Evolutionary conservation across 169 alveolate species (phyloP).

Genomic region (Plasmodium adleri): DNA sequence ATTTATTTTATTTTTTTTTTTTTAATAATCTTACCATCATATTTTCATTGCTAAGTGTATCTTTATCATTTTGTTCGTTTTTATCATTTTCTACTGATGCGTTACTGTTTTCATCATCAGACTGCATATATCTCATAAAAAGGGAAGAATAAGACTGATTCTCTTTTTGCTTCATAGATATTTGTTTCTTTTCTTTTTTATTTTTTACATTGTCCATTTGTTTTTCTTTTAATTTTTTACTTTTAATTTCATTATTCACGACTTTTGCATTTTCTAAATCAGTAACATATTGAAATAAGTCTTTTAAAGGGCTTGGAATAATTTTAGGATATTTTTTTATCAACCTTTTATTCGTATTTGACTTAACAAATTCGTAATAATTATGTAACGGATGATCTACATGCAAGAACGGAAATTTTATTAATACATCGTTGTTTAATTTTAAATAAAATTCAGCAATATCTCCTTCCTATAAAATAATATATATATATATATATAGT

Average conservation of each 20-base stretch:
- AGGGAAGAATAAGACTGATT: conserved; percentile 59
- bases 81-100: neutral
- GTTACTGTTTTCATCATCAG: conserved; percentile 38
- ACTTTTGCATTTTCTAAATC: conserved; percentile 41
- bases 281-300: conserved; percentile 19
- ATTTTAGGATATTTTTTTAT: conserved; percentile 8
- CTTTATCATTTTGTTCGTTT: neutral
- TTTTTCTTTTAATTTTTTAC: conserved; percentile 50
- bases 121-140: conserved; percentile 70
- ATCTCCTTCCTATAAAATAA: conserved; percentile 38
- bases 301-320: conserved; percentile 27
- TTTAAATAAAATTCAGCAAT: conserved; percentile 61
- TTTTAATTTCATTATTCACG: conserved; percentile 35
- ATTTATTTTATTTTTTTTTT: no score
- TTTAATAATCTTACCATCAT: neutral
- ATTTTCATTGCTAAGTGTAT: neutral
- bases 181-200: conserved; percentile 18
- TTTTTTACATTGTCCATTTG: conserved; percentile 25
- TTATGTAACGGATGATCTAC: conserved; percentile 64
- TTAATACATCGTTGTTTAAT: conserved; percentile 44
- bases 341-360: conserved; percentile 29
- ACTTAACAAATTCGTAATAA: conserved; percentile 42
- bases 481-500: neutral
- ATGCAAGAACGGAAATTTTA: conserved; percentile 58
- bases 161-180: conserved; percentile 14